Base-by-base conservation (phyloP, 345 rosid species). In the Physaria fendleri region DNA sequence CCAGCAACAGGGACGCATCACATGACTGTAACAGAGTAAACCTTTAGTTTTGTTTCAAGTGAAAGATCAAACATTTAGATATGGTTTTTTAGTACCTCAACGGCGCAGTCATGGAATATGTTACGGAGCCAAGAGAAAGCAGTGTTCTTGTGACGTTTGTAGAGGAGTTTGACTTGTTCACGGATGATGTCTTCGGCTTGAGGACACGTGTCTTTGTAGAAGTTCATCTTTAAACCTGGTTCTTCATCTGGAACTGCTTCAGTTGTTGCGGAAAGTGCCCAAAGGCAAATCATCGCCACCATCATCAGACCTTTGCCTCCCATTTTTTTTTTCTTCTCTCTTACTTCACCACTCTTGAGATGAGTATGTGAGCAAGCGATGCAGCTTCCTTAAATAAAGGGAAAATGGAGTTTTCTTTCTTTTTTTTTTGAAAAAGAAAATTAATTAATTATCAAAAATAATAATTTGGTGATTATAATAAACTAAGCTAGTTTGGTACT, bases 101-200 rank as follows among this genome's bases (percentile, higher is more conserved):
- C 96, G 71, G 82, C 93, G 62, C 98, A 92, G 83, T 92, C 98
- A 70, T 92, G 96, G 91, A 92, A 92, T 79, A 92, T 86, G 87
- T 84, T 92, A 72, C 98, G 80, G 7, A 92, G 84, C 98, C 98
- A 92, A 42, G 98, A 92, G 72, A 92, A 92, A n/a, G 98, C 98
- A 8, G 98, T 92, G 89, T 92, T 92, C 83, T 92, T 92, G 89
- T 92, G 96, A 77, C 96, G 87, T 73, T 92, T 88, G 86, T 92
- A 92, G 9, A 92, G 95, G 29, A 92, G 90, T 69, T 64, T 86
- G 23, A 88, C 98, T 73, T 92, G 95, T 66, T 86, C 96, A 65
- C 37, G 84, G 75, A 92, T 79, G 55, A 86, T 83, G 39, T 92
- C 96, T 74, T 88, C 98, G 2, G 98, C 98, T 53, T 88, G 98